Conservation (phyloP, 1,284 basidiomycete species). For the Cutaneotrichosporon sp. region DNA sequence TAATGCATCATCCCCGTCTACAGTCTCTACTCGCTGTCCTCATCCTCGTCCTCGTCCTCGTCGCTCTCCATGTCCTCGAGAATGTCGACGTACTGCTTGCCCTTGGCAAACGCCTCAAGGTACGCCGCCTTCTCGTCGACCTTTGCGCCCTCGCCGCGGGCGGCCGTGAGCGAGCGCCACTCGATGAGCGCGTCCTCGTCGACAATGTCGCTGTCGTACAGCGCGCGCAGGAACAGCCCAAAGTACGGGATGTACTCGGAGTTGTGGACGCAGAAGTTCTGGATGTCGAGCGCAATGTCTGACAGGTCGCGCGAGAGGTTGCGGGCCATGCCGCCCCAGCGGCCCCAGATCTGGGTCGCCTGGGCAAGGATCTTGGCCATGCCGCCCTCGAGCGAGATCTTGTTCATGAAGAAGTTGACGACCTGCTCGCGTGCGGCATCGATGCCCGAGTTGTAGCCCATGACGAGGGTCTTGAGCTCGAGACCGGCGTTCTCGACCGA, state of each 20-base stretch:
- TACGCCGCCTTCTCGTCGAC: constrained; percentile 39
- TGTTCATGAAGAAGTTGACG: constrained; percentile 47
- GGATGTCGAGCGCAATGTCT: constrained; percentile 42
- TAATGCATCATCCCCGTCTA: constrained; percentile 14
- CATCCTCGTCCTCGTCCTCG: constrained; percentile 42
- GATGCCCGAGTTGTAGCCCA: constrained; percentile 52
- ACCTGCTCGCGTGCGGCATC: constrained; percentile 51
- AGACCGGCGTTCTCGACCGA: constrained; percentile 48
- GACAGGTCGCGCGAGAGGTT: constrained; percentile 37
- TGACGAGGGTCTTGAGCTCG: constrained; percentile 51
- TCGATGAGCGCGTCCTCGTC: constrained; percentile 50
- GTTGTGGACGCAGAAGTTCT: constrained; percentile 26
- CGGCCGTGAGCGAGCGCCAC: constrained; percentile 48
- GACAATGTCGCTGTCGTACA: constrained; percentile 53
- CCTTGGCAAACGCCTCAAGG: constrained; percentile 41
- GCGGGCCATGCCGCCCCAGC: constrained; percentile 45
- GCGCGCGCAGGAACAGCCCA: constrained; percentile 47
- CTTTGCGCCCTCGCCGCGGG: constrained; percentile 45
- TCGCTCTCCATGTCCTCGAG: constrained; percentile 51
- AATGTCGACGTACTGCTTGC: constrained; percentile 50
- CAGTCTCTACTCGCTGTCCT: constrained; percentile 28
- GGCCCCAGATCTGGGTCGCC: constrained; percentile 36
- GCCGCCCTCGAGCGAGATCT: constrained; percentile 31
- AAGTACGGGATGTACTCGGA: constrained; percentile 38
- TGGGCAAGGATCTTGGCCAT: constrained; percentile 33